Percentiles rank a stretch among this genome's conserved stretches.
These are phyloP conservation scores for Ogataea paraovalis DNA, from an alignment of 805 yeast genomes.

Conservation along the genomic window DNA sequence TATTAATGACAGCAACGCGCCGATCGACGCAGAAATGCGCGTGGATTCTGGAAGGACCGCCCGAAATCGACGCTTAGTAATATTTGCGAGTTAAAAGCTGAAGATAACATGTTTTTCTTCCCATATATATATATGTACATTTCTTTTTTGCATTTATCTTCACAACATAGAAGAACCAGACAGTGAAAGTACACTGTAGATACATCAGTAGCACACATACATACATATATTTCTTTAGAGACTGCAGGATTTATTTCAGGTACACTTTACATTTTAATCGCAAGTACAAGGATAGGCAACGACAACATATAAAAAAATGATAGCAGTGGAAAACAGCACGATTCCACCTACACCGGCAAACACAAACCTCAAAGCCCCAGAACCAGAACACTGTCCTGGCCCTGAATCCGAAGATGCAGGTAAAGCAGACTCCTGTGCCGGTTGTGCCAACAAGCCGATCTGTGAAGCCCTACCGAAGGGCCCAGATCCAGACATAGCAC, in stretches of 20 bases:
- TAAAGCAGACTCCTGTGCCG: conserved; percentile 85
- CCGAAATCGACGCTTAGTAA: neutral
- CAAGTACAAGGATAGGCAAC: too few relatives aligned
- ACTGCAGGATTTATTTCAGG: too few relatives aligned
- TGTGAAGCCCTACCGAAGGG: conserved; percentile 89
- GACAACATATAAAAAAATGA: conserved; percentile 6
- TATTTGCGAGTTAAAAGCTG: neutral
- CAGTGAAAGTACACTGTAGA: too few relatives aligned
- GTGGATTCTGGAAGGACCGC: too few relatives aligned
- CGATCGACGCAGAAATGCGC: neutral
- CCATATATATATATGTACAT: neutral
- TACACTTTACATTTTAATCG: too few relatives aligned
- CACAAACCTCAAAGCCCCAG: conserved; percentile 51
- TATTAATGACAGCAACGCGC: too few relatives aligned
- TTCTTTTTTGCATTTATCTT: neutral
- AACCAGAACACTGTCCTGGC: conserved; percentile 98
- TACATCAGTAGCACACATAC: too few relatives aligned
- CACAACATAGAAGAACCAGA: too few relatives aligned
- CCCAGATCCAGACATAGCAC: conserved; percentile 89
- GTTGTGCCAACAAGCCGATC: conserved; percentile 90
- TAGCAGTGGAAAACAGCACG: conserved; percentile 6
- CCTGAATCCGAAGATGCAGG: conserved; percentile 95
- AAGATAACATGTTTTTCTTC: neutral
- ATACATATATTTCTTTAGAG: too few relatives aligned
- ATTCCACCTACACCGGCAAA: neutral